A percentile compares a stretch with the other conserved stretches of the same genome.
Evolutionary conservation across 768 basidiomycete genomes (phyloP).

Genomic region (Pulveroboletus sp.): DNA sequence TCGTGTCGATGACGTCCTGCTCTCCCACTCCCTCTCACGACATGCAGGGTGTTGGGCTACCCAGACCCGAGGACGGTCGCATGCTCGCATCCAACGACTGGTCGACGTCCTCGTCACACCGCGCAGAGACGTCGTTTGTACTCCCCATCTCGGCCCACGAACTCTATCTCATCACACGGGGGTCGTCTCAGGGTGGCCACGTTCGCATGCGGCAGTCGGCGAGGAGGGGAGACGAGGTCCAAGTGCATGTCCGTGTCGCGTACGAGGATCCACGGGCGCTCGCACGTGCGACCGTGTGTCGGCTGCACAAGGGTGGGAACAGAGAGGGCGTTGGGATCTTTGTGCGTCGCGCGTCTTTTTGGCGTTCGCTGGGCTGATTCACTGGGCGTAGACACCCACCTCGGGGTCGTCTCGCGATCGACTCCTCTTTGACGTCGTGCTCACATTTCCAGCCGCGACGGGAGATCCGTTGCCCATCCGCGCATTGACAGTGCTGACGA

Average conservation of each 20-base stretch:
- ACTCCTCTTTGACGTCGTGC: slow-evolving; percentile 26
- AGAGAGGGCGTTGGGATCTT: slow-evolving; percentile 38
- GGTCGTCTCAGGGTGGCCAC: slow-evolving; percentile 23
- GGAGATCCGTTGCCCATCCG: slow-evolving; percentile 22
- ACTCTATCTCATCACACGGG: slow-evolving; percentile 35
- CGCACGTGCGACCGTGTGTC: slow-evolving; percentile 30
- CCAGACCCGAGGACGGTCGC: slow-evolving; percentile 13
- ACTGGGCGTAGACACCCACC: slow-evolving; percentile 15
- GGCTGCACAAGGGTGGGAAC: slow-evolving; percentile 23
- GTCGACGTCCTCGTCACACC: slow-evolving; percentile 11
- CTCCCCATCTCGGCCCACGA: slow-evolving; percentile 30
- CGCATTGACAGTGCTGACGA: slow-evolving; percentile 27
- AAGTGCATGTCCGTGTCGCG: slow-evolving; percentile 30
- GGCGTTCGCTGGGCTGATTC: neutral
- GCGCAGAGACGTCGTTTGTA: slow-evolving; percentile 25
- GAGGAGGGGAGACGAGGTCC: slow-evolving; percentile 15
- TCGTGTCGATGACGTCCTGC: too few species aligned
- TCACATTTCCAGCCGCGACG: slow-evolving; percentile 27
- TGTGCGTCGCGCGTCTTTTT: slow-evolving; percentile 20
- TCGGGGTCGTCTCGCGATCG: slow-evolving; percentile 6
- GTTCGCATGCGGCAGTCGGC: slow-evolving; percentile 17
- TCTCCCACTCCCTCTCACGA: neutral
- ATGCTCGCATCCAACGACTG: slow-evolving; percentile 20
- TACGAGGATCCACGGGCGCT: slow-evolving; percentile 25
- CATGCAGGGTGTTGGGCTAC: slow-evolving; percentile 10